phyloP scores from a whole-genome alignment of 352 stramenopile species.

The Stramenopiles sp. region DNA sequence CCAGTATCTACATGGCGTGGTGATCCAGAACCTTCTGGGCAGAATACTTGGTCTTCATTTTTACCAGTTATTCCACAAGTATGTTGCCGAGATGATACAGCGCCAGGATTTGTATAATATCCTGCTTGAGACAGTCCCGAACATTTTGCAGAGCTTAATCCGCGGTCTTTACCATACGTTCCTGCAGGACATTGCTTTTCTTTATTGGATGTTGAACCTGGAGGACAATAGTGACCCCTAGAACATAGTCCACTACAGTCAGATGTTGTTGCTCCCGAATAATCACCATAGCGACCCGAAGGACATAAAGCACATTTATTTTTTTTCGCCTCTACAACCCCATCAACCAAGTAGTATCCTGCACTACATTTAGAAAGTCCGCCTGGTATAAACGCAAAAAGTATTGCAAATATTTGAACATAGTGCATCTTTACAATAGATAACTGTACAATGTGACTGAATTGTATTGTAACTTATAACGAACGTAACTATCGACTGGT shows the following conservation, averaged over 20 bases:
- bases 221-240: conserved; percentile 8
- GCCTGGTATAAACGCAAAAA: too few species aligned
- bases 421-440: too few species aligned
- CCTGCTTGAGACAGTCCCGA: conserved; percentile 1
- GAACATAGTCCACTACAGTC: not conserved
- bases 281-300: conserved; percentile 8
- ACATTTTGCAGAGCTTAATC: not conserved
- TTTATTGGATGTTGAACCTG: conserved; percentile 1
- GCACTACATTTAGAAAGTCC: too few species aligned
- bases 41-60: too few species aligned
- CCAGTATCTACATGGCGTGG: conserved; percentile 2
- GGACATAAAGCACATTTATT: not conserved
- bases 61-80: too few species aligned
- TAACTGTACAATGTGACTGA: too few species aligned
- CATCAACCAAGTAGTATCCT: too few species aligned
- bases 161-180: conserved; percentile 4
- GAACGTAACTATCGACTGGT: too few species aligned
- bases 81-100: too few species aligned
- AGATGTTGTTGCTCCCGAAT: not conserved
- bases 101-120: too few species aligned
- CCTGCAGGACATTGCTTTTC: conserved; percentile 8
- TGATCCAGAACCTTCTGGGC: not conserved
- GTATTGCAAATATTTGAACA: too few species aligned
- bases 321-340: not conserved
- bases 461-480: too few species aligned